Conservation (phyloP, 116 monocot species). For the Trichopus zeylanicus region DNA sequence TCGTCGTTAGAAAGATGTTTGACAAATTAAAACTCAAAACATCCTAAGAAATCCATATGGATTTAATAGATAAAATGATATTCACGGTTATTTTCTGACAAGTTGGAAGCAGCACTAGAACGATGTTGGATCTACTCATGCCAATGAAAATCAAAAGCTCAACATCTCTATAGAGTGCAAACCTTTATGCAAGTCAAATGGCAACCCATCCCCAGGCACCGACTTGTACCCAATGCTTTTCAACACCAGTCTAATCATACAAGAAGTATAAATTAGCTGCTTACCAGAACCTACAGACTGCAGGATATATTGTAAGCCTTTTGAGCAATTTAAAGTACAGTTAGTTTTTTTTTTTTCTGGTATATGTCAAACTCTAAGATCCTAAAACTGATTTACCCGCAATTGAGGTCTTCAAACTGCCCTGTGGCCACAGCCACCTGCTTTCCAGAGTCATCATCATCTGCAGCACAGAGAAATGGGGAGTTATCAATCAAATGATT, state of each 20-base stretch:
- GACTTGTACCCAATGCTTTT: conserved; percentile 99
- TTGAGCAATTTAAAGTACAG: too few relatives aligned
- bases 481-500: neutral
- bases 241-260: conserved; percentile 59
- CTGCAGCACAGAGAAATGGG: conserved; percentile 24
- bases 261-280: conserved; percentile 2
- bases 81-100: too few relatives aligned
- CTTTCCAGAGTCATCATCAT: conserved; percentile 45
- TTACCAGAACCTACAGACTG: too few relatives aligned
- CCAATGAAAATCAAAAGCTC: conserved; percentile 2
- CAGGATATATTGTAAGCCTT: too few relatives aligned
- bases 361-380: neutral
- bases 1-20: neutral
- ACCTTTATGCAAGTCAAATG: conserved; percentile 84
- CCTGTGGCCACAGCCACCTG: conserved; percentile 74
- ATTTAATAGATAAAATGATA: too few relatives aligned
- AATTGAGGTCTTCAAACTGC: conserved; percentile 64
- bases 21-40: too few relatives aligned
- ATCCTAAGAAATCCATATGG: too few relatives aligned
- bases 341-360: too few relatives aligned
- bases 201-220: conserved; percentile 67
- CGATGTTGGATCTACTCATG: neutral
- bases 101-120: too few relatives aligned
- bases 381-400: conserved; percentile 39
- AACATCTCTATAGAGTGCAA: conserved; percentile 3